Evolutionary conservation across 768 basidiomycete genomes (phyloP), one percentile per base, ranked within the genome.

Genomic region (Russula brevipes): DNA sequence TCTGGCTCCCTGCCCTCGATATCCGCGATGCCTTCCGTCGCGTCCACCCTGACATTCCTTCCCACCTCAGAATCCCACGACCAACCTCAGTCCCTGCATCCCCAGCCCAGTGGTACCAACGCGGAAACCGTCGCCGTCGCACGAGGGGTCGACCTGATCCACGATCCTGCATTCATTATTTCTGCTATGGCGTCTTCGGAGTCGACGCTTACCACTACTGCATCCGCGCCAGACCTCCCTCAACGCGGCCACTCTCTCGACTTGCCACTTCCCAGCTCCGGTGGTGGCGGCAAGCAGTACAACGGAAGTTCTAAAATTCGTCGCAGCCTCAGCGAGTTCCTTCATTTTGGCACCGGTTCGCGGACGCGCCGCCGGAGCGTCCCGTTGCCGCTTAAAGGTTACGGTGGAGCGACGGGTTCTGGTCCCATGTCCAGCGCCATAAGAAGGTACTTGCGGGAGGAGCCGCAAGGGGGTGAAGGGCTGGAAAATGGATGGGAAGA

Each of bases 211-310:
- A 35, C 49, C 17, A 31, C 55, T 7, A 30, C 60, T 19, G 33
- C 44, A 46, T 58, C 49, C 2, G 65, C 50, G 8, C 54, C 42
- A 1, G 51, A 41, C 11, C 52, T 57, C 35, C 39, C 44, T 16
- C 67, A 58, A 11, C 67, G 61, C 14, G 55, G 56, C n/a, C 33
- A 54, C 39, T 68, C 67, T 33, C 65, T 63, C 24, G 65, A 66
- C 9, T 39, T 60, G 38, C 54, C 58, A 4, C 16, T 56, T n/a
- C 5, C 46, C 8, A 52, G 16, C 7, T 30, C 46, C 19, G 16
- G 5, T 3, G 35, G 36, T 16, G 39, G 57, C 2, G 17, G n/a
- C n/a, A 45, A 61, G 47, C 44, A 31, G n/a, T 8, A 8, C n/a
- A 17, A 19, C 7, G 60, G 30, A 7, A 50, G 60, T 17, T 54